Evolutionary conservation across 1,284 basidiomycete genomes (phyloP), one percentile per base, ranked within the genome.

Genomic region (Trametes sp.): DNA sequence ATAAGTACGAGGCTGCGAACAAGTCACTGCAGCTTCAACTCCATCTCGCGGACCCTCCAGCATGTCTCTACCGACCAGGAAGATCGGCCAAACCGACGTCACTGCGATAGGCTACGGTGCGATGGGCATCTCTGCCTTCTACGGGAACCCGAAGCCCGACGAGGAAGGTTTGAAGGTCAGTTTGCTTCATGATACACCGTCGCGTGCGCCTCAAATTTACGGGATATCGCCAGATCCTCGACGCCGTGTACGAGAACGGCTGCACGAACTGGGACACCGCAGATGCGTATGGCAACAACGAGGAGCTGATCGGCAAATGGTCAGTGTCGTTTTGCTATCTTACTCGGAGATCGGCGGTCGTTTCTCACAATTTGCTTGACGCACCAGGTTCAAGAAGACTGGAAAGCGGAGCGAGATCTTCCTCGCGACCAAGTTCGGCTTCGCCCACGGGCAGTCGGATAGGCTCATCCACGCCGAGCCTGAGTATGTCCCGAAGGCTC

Each of bases 371-470:
- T n/a, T n/a, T n/a, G n/a, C n/a, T n/a, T n/a, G n/a, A n/a, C n/a
- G n/a, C n/a, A n/a, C n/a, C 31, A 77, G 76, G 78, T 76, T 81
- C 67, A 75, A 76, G 61, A 72, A 70, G 19, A 78, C 77, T 0
- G 79, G 76, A 13, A 80, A 80, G 65, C 72, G 79, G 36, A 63
- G 64, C 56, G 74, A 80, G 48, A 80, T 83, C 56, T 83, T 82
- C 74, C 71, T 84, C 0, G 81, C 81, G 1, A 82, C 81, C 29
- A 88, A 88, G 70, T 86, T 85, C 64, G 84, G 82, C 0, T 63
- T 79, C 54, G 68, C 58, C 14, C 56, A 54, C n/a, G 45, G 24
- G 10, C 60, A 59, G 7, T 56, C 59, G 4, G 66, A 52, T 4
- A 62, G 61, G 26, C 11, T 49, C 0, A 60, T 78, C 33, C 70